Conservation (phyloP, 768 basidiomycete species). For the Leccinum ochraceum region DNA sequence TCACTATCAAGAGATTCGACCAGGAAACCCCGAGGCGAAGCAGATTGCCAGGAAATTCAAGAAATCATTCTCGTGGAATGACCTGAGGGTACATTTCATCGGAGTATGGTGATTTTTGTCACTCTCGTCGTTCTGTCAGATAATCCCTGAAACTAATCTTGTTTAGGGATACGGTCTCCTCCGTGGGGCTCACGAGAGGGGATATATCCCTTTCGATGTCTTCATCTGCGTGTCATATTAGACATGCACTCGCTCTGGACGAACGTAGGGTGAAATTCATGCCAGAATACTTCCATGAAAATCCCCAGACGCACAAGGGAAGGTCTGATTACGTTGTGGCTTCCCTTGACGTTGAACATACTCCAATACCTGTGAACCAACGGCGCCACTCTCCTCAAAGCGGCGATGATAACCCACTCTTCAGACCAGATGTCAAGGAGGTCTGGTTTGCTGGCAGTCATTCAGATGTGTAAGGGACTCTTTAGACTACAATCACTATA, state of each 20-base stretch:
- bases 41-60: not conserved
- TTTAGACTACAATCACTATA: too few relatives aligned
- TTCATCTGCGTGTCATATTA: not conserved
- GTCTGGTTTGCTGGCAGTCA: too few relatives aligned
- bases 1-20: not conserved
- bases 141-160: too few relatives aligned
- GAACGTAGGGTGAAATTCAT: too few relatives aligned
- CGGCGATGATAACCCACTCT: not conserved
- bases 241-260: not conserved
- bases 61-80: too few relatives aligned
- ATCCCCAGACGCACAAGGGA: too few relatives aligned
- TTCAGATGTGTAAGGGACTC: not conserved
- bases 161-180: not conserved
- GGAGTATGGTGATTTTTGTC: not conserved
- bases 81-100: not conserved
- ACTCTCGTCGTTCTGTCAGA: too few relatives aligned
- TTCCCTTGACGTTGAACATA: not conserved
- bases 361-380: accelerated
- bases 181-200: not conserved
- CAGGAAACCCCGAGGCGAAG: not conserved
- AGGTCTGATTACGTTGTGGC: too few relatives aligned
- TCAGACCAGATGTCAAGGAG: not conserved
- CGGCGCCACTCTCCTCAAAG: not conserved
- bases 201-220: not conserved
- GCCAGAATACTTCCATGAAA: too few relatives aligned